These are phyloP conservation scores for Blastomyces emzantsi DNA, from an alignment of 2,329 filamentous ascomycete species.

Conservation along the genomic window DNA sequence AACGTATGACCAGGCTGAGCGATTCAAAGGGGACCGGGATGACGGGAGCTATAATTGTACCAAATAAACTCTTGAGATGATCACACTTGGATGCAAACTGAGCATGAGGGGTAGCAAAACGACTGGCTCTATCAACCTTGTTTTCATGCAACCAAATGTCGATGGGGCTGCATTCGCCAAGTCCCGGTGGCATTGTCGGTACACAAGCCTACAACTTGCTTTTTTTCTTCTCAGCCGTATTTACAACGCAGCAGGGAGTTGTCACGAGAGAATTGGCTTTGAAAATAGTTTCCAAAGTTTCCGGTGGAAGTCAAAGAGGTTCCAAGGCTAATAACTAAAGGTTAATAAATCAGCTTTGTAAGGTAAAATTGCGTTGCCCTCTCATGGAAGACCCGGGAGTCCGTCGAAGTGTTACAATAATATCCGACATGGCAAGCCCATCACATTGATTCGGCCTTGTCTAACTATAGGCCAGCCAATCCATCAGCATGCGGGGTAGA, in stretches of 20 bases:
- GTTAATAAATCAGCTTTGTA: no score
- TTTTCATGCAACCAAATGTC: background rate
- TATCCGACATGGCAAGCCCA: background rate
- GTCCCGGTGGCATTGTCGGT: background rate
- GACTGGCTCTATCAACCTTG: background rate
- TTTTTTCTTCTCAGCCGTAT: background rate
- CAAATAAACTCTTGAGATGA: background rate
- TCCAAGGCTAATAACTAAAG: no score
- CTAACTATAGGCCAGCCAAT: background rate
- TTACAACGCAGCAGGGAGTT: no score
- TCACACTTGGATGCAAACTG: background rate
- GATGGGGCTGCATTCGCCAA: background rate
- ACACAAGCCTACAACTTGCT: background rate
- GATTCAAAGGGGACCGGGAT: background rate
- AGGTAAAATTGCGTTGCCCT: no score
- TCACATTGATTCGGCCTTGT: background rate
- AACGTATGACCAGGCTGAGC: background rate
- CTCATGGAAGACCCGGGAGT: no score
- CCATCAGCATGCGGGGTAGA: background rate
- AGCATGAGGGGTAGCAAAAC: background rate
- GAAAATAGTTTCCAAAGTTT: no score
- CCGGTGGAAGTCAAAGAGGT: no score
- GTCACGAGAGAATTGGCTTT: no score
- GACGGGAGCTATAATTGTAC: background rate
- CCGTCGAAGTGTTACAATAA: no score